Base-by-base conservation (phyloP, 106 monocot species). In the Alisma plantagoaquatica region DNA sequence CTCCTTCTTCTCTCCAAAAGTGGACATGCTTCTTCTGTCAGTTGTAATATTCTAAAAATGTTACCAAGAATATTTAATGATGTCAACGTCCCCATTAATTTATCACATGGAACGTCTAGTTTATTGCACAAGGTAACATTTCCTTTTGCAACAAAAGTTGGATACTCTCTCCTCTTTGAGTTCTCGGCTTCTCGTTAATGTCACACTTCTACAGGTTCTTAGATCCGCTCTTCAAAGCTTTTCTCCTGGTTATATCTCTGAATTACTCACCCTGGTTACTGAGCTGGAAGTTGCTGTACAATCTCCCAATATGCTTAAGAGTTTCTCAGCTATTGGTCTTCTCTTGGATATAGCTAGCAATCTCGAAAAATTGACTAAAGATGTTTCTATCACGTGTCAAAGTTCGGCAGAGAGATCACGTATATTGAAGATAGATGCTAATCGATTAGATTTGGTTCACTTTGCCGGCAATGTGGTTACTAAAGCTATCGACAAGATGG, bases 71-170 rank as follows among this genome's bases (percentile, higher is more conserved):
- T 57, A 28, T 31, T 80, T 47, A 65, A 77, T 30, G 77, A 65
- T 30, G 29, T 43, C 17, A 27, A 54, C 33, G n/a, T 79, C 42
- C 49, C 64, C 18, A 45, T 57, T 25, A 42, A 44, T 43, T 57
- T 63, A 30, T 73, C 73, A 2, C 74, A 65, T 41, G 53, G 52
- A 45, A 66, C 64, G 43, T 63, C 83, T 49, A 46, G 33, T 23
- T 57, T 74, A 46, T 61, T 90, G 49, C 54, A 43, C 11, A 80
- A 77, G 90, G 90, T 90, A 47, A 57, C 12, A 10, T 46, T 38
- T 14, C 35, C n/a, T n/a, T n/a, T n/a, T n/a, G n/a, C n/a, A n/a
- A n/a, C n/a, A n/a, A n/a, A n/a, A n/a, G n/a, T n/a, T n/a, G n/a
- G n/a, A n/a, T n/a, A n/a, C n/a, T n/a, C n/a, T n/a, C n/a, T n/a